Evolutionary conservation across 768 basidiomycete species (phyloP).

Genomic region (Hortiboletus flavorubellus): DNA sequence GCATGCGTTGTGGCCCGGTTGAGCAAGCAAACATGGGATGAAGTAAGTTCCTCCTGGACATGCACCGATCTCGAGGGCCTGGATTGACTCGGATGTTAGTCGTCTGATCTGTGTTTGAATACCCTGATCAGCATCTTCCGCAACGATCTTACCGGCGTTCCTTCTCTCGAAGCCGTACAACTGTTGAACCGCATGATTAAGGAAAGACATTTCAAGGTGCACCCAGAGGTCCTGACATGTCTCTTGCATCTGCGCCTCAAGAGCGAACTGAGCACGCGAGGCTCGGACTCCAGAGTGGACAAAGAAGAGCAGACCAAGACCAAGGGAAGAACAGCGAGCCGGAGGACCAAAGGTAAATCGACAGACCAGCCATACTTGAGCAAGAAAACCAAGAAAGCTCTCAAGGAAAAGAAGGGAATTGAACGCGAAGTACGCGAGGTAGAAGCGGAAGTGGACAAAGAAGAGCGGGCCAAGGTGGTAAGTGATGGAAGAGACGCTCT

Average conservation of each 20-base stretch:
- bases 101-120: slow-evolving; percentile 80
- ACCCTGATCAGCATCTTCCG: slow-evolving; percentile 81
- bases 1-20: slow-evolving; percentile 77
- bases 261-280: slow-evolving; percentile 77
- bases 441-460: slow-evolving; percentile 88
- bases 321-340: slow-evolving; percentile 40
- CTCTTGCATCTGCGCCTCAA: slow-evolving; percentile 83
- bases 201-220: slow-evolving; percentile 84
- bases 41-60: slow-evolving; percentile 46
- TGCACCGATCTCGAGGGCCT: slow-evolving; percentile 2
- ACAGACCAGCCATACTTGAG: slow-evolving; percentile 73
- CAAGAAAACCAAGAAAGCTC: slow-evolving; percentile 84
- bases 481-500: slow-evolving; percentile 32
- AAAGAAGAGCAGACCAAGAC: slow-evolving; percentile 41
- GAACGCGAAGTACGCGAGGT: slow-evolving; percentile 92
- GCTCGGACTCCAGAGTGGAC: slow-evolving; percentile 67
- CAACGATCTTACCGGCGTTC: slow-evolving; percentile 71
- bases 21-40: slow-evolving; percentile 86
- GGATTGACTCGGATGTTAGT: slow-evolving; percentile 41
- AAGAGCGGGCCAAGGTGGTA: slow-evolving; percentile 81
- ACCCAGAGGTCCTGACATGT: slow-evolving; percentile 84
- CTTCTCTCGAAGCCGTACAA: slow-evolving; percentile 87
- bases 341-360: slow-evolving; percentile 53
- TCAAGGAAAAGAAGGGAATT: slow-evolving; percentile 88
- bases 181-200: slow-evolving; percentile 95